Evolutionary conservation across 1,139 yeast species (phyloP).

Genomic region (Candida glucosophila): DNA sequence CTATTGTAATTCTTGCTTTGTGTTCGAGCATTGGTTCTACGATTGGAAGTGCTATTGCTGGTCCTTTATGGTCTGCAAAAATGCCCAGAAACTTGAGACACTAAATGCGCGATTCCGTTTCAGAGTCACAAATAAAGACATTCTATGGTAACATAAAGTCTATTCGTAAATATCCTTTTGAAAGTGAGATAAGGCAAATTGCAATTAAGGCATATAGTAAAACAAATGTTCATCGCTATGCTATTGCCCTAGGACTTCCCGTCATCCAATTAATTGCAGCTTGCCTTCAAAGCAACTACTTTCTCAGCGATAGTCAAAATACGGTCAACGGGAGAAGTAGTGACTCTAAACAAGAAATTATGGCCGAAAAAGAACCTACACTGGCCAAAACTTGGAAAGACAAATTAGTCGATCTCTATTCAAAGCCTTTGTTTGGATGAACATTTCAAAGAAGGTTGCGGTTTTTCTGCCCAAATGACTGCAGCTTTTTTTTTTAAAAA

Average conservation of each 20-base stretch:
- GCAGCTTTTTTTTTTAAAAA: too few relatives aligned
- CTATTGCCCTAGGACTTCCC: conserved; percentile 14
- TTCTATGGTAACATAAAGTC: conserved; percentile 7
- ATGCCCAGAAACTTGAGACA: conserved; percentile 19
- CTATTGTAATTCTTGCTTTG: conserved; percentile 32
- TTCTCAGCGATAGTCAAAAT: conserved; percentile 19
- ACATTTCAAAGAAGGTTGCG: too few relatives aligned
- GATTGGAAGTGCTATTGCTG: conserved; percentile 35
- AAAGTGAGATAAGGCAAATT: conserved; percentile 4
- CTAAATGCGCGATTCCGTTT: conserved; percentile 12
- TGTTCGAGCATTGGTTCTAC: conserved; percentile 34
- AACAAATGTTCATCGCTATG: conserved; percentile 14
- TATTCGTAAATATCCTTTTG: conserved; percentile 4
- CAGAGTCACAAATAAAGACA: conserved; percentile 6
- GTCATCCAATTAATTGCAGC: conserved; percentile 15
- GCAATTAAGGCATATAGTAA: conserved; percentile 5
- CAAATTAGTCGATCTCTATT: too few relatives aligned
- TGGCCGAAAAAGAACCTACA: neutral
- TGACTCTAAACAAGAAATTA: neutral
- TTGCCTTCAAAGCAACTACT: conserved; percentile 19
- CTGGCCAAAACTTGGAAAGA: neutral
- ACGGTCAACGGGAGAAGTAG: conserved; percentile 12
- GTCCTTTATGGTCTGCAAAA: conserved; percentile 38
- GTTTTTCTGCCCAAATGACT: too few relatives aligned
- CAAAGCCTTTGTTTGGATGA: too few relatives aligned